Evolutionary conservation across 2,329 filamentous ascomycete species (phyloP).

Genomic region (Sarocladiaceae sp.): DNA sequence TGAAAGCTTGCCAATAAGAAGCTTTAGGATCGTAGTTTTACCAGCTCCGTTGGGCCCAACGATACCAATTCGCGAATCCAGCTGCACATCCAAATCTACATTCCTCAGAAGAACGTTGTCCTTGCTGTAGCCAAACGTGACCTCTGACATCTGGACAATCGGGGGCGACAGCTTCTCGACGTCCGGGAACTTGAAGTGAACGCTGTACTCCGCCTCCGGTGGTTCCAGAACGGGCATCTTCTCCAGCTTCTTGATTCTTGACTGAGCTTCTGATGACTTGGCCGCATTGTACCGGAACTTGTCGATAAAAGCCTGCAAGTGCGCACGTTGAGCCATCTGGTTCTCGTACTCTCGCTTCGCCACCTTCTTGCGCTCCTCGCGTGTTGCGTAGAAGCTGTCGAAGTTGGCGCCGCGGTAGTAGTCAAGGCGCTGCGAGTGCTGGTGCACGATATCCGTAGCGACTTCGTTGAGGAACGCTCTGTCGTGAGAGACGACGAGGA

Average conservation of each 20-base stretch:
- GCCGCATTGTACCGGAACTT: conserved; percentile 99
- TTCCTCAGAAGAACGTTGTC: conserved; percentile 76
- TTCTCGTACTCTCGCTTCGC: conserved; percentile 97
- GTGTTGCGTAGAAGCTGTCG: conserved; percentile 93
- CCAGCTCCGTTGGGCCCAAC: conserved; percentile 98
- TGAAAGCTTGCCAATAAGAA: conserved; percentile 82
- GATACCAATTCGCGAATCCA: conserved; percentile 96
- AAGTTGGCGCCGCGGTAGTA: conserved; percentile 99
- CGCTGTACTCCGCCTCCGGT: conserved; percentile 89
- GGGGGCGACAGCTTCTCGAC: conserved; percentile 96
- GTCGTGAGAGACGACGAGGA: conserved; percentile 97
- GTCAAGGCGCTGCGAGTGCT: conserved; percentile 93
- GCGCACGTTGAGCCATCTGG: conserved; percentile 88
- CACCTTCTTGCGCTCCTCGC: conserved; percentile 93
- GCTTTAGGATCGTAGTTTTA: conserved; percentile 96
- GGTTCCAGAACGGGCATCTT: conserved; percentile 88
- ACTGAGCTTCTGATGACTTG: conserved; percentile 97
- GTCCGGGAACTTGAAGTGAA: conserved; percentile 95
- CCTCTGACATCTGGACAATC: conserved; percentile 93
- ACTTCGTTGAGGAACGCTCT: conserved; percentile 98
- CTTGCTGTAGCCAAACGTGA: conserved; percentile 79
- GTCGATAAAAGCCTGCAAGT: conserved; percentile 97
- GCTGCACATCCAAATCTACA: conserved; percentile 92
- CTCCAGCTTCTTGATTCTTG: conserved; percentile 97
- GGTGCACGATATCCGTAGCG: conserved; percentile 97